Evolutionary conservation across 495 filamentous ascomycete species (phyloP), one percentile per base, ranked within the genome.

Genomic region (Corynascus novoguineensis): DNA sequence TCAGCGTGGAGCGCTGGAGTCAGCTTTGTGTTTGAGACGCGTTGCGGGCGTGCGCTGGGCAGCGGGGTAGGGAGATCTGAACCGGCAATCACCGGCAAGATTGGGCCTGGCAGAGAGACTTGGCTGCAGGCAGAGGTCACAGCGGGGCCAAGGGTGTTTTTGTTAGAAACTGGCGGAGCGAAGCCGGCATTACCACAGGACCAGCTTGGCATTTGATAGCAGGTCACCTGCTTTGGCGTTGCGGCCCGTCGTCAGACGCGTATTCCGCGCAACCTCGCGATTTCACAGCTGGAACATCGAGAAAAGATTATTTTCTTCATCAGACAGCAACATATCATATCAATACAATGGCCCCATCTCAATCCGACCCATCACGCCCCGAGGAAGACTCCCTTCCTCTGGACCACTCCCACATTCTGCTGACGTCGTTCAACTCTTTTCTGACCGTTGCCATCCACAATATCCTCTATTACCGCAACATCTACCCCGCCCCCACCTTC

Each of bases 371-470:
- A 25, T 32, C 9, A n/a, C n/a, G n/a, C 34, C 17, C 32, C 29
- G 19, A 35, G 17, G 15, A 17, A 24, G 32, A 35, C 40, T 48
- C 53, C 45, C 46, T 61, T 15, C 25, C 58, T 22, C 44, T 65
- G 17, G 68, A 61, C 51, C 63, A 71, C 40, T 64, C 71, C 24
- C 61, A 74, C 61, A 63, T 69, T 47, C 77, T 86, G 59, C 73
- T 86, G 24, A 67, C 71, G 32, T 78, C 82, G 29, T 86, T 91
- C 70, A 74, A 78, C 61, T 77, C 83, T 68, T 97, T 97, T 75
- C 85, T 98, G 44, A 89, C 83, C 54, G 85, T 93, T 40, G 85
- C 88, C 60, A 88, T 92, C 67, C 93, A 98, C 76, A 93, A 92
- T 63, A 89, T 97, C 67, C 84, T 98, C 59, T 95, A 89, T 74